Evolutionary conservation across 2,329 filamentous ascomycete genomes (phyloP).

Genomic region (Pseudogymnoascus sp.): DNA sequence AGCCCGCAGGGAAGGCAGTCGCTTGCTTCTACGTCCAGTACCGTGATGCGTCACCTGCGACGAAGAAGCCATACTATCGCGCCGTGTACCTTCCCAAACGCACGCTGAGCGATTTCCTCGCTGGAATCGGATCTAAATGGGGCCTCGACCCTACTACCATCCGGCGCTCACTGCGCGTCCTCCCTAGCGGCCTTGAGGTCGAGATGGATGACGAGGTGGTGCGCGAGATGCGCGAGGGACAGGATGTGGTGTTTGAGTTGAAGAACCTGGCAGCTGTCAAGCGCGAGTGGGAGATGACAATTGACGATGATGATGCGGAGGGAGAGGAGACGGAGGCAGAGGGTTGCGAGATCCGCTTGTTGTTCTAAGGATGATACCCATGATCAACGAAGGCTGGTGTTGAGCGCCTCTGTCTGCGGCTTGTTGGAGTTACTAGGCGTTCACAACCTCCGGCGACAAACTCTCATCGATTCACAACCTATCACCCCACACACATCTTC

Average conservation of each 20-base stretch:
- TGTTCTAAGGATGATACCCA: constrained; percentile 28
- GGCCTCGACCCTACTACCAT: constrained; percentile 68
- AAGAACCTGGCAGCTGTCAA: constrained; percentile 42
- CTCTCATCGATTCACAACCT: background rate
- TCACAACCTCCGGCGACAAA: background rate
- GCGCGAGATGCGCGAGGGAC: constrained; percentile 75
- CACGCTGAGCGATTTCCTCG: constrained; percentile 67
- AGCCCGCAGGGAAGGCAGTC: constrained; percentile 63
- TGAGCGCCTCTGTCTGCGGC: background rate
- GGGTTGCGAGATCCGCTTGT: constrained; percentile 31
- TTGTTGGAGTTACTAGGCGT: background rate
- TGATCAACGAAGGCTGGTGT: background rate
- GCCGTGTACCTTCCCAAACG: constrained; percentile 81
- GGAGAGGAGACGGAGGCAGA: constrained; percentile 15
- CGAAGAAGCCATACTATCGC: constrained; percentile 59
- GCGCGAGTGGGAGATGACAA: constrained; percentile 56
- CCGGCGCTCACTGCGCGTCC: constrained; percentile 64
- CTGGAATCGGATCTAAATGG: constrained; percentile 71
- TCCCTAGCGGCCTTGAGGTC: constrained; percentile 70
- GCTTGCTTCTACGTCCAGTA: constrained; percentile 82
- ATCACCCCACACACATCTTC: background rate
- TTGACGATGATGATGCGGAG: constrained; percentile 38
- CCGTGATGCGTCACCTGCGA: constrained; percentile 42
- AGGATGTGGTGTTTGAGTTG: constrained; percentile 80
- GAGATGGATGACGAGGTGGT: constrained; percentile 89